phyloP scores from a whole-genome alignment of 2,329 filamentous ascomycete genomes.

The Alternaria brassicae region DNA sequence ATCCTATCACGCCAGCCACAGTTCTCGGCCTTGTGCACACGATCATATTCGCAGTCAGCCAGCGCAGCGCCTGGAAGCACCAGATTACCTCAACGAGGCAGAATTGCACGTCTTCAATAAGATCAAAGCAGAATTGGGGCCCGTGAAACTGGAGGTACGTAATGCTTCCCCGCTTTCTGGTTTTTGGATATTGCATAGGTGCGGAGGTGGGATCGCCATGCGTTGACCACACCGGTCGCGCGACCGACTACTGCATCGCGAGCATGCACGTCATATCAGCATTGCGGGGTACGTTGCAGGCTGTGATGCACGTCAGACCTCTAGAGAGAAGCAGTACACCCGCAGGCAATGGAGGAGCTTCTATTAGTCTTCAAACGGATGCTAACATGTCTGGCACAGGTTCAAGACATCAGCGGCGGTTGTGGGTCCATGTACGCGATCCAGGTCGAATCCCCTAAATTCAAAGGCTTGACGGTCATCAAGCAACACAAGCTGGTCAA shows the following conservation, averaged over 20 bases:
- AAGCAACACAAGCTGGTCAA: slow-evolving; percentile 87
- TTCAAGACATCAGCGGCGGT: slow-evolving; percentile 82
- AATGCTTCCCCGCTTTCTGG: slow-evolving; percentile 9
- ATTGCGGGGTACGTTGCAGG: slow-evolving; percentile 10
- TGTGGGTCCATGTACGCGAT: slow-evolving; percentile 90
- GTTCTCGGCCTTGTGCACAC: slow-evolving; percentile 15
- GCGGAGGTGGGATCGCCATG: slow-evolving; percentile 11
- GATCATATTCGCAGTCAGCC: slow-evolving; percentile 38
- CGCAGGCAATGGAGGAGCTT: not conserved
- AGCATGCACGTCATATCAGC: slow-evolving; percentile 17
- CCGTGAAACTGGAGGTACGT: slow-evolving; percentile 56
- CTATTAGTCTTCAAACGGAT: not conserved
- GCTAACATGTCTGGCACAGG: slow-evolving; percentile 52
- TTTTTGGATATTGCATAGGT: slow-evolving; percentile 3
- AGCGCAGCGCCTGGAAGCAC: slow-evolving; percentile 46
- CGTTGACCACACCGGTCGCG: slow-evolving; percentile 18
- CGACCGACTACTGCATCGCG: slow-evolving; percentile 19
- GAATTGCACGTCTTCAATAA: slow-evolving; percentile 59
- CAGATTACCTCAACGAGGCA: slow-evolving; percentile 56
- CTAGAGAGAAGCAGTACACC: not conserved
- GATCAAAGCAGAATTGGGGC: slow-evolving; percentile 52
- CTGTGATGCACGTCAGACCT: not conserved
- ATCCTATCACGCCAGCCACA: slow-evolving; percentile 9
- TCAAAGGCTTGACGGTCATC: slow-evolving; percentile 73
- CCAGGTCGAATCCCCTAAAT: slow-evolving; percentile 74